A percentile compares a stretch with the other conserved stretches of the same genome.
Evolutionary conservation across 768 basidiomycete species (phyloP).

Genomic region (Psilocybe cyanescens): DNA sequence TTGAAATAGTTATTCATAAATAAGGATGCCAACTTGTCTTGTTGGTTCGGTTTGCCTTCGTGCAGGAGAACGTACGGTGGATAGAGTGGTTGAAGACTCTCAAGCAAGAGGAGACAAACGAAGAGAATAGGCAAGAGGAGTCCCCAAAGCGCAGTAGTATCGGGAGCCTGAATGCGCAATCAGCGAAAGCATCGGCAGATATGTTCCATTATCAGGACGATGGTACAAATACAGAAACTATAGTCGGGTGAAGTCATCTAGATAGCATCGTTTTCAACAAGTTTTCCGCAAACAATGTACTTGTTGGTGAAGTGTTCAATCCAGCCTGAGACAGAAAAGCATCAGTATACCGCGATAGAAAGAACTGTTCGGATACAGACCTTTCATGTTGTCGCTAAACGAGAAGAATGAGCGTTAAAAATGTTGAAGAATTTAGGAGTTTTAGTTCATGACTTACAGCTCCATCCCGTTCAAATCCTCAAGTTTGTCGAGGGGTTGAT

Average conservation of each 20-base stretch:
- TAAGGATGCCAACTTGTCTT: background rate
- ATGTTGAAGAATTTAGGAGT: background rate
- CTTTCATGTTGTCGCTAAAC: constrained; percentile 89
- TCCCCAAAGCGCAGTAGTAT: background rate
- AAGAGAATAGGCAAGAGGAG: background rate
- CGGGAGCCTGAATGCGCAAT: background rate
- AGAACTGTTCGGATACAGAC: constrained; percentile 36
- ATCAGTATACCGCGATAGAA: constrained; percentile 7
- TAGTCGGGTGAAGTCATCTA: constrained; percentile 26
- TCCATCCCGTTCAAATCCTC: constrained; percentile 79
- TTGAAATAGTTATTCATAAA: background rate
- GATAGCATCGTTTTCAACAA: constrained; percentile 78
- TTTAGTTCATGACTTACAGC: constrained; percentile 57
- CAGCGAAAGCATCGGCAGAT: background rate
- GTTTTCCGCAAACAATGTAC: constrained; percentile 87
- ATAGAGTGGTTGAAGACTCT: constrained; percentile 16
- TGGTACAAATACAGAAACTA: constrained; percentile 20
- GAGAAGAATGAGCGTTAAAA: constrained; percentile 8
- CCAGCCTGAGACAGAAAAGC: constrained; percentile 62
- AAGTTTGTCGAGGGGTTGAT: constrained; percentile 85
- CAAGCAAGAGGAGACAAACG: constrained; percentile 4
- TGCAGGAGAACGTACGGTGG: constrained; percentile 17
- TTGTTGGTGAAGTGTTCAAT: constrained; percentile 93
- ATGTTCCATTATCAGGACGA: constrained; percentile 6
- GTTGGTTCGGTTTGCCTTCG: background rate